phyloP scores from a whole-genome alignment of 2,329 filamentous ascomycete genomes.

The Fusarium sp. region DNA sequence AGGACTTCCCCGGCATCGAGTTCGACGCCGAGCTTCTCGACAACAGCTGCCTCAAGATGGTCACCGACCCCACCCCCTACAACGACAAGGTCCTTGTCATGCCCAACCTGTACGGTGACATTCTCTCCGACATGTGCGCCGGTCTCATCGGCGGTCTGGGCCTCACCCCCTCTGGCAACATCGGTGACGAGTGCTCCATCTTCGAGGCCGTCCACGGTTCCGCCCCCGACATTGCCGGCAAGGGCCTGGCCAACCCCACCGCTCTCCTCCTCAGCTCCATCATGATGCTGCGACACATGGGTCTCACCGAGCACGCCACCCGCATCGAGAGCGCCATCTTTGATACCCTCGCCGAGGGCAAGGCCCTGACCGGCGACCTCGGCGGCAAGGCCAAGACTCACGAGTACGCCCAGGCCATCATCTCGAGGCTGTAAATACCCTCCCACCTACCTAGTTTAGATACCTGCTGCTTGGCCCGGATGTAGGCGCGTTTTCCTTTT shows the following conservation, averaged over 20 bases:
- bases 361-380: slow-evolving; percentile 94
- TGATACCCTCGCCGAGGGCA: slow-evolving; percentile 94
- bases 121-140: slow-evolving; percentile 98
- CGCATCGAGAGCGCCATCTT: slow-evolving; percentile 97
- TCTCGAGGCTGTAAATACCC: slow-evolving; percentile 69
- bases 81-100: slow-evolving; percentile 99
- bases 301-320: slow-evolving; percentile 83
- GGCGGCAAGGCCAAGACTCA: slow-evolving; percentile 96
- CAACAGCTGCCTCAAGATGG: slow-evolving; percentile 99
- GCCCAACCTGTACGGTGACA: slow-evolving; percentile 98
- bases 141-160: slow-evolving; percentile 98
- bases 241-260: slow-evolving; percentile 96
- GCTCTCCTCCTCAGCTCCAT: slow-evolving; percentile 94
- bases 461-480: slow-evolving; percentile 40
- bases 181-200: slow-evolving; percentile 98
- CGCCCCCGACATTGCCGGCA: slow-evolving; percentile 95
- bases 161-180: slow-evolving; percentile 97
- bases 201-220: slow-evolving; percentile 99
- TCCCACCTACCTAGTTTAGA: slow-evolving; percentile 34
- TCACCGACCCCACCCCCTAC: slow-evolving; percentile 94
- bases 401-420: slow-evolving; percentile 95
- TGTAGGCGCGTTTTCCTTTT: slow-evolving; percentile 38
- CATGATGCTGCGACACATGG: slow-evolving; percentile 99
- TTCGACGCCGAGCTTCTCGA: slow-evolving; percentile 98
- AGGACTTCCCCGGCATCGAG: slow-evolving; percentile 95